Conservation (phyloP, 2,329 filamentous ascomycete genomes). For the Pyrenochaeta sp. region DNA sequence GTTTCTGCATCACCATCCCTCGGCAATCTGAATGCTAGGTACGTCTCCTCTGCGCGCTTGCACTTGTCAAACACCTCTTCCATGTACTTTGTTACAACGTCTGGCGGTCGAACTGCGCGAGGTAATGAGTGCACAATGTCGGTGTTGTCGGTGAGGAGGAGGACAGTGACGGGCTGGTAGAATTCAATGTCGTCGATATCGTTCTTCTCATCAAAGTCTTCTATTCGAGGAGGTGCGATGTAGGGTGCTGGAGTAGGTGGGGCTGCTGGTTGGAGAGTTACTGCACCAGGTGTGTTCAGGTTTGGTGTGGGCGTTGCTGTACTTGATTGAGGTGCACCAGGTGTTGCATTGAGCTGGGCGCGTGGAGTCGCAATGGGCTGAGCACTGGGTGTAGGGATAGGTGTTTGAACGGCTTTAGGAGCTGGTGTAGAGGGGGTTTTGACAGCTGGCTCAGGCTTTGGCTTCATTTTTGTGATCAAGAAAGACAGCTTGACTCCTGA, state of each 20-base stretch:
- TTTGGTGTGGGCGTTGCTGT: slow-evolving; percentile 9
- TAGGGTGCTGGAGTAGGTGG: slow-evolving; percentile 23
- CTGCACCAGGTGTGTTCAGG: slow-evolving; percentile 9
- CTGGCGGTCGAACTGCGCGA: slow-evolving; percentile 61
- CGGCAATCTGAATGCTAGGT: slow-evolving; percentile 65
- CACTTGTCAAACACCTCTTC: slow-evolving; percentile 62
- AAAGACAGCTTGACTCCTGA: slow-evolving; percentile 77
- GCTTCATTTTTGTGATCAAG: slow-evolving; percentile 74
- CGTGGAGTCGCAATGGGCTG: slow-evolving; percentile 13
- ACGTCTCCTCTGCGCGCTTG: slow-evolving; percentile 63
- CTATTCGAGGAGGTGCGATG: slow-evolving; percentile 40
- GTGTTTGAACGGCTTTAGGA: slow-evolving; percentile 20
- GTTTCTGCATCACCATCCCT: slow-evolving; percentile 43
- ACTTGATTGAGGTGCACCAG: slow-evolving; percentile 12
- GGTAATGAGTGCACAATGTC: slow-evolving; percentile 64
- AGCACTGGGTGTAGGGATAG: slow-evolving; percentile 1
- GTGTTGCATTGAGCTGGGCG: slow-evolving; percentile 11
- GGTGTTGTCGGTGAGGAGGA: slow-evolving; percentile 62
- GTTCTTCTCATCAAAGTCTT: slow-evolving; percentile 57
- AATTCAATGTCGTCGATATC: slow-evolving; percentile 46
- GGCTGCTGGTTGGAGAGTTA: slow-evolving; percentile 22
- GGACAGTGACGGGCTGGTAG: slow-evolving; percentile 78
- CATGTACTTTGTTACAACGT: slow-evolving; percentile 51
- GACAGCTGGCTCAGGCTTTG: slow-evolving; percentile 50
- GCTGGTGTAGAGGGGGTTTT: slow-evolving; percentile 40